Evolutionary conservation across 352 stramenopile species (phyloP).

Genomic region (Globisporangium nunn): DNA sequence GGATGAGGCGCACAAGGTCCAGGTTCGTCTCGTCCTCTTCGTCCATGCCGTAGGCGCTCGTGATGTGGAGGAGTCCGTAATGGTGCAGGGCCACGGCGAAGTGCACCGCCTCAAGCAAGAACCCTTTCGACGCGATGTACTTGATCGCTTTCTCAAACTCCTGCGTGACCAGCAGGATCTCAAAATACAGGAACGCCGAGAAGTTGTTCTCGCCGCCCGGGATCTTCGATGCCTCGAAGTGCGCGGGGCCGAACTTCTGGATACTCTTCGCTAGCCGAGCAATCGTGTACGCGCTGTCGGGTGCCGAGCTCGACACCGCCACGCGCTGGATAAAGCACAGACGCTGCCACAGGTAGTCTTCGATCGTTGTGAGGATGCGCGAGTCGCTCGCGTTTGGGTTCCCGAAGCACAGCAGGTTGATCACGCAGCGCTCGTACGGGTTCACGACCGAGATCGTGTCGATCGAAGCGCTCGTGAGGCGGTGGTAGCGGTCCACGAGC

Average conservation of each 20-base stretch:
- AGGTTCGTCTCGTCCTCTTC: constrained; percentile 60
- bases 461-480: constrained; percentile 61
- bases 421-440: constrained; percentile 69
- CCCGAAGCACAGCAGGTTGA: constrained; percentile 74
- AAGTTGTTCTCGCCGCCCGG: constrained; percentile 28
- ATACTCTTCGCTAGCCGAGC: constrained; percentile 58
- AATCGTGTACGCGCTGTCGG: constrained; percentile 63
- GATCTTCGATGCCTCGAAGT: constrained; percentile 52
- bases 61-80: constrained; percentile 66
- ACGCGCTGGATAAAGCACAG: constrained; percentile 73
- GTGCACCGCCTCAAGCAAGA: constrained; percentile 71
- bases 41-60: constrained; percentile 39
- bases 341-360: constrained; percentile 84
- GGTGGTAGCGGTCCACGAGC: constrained; percentile 62
- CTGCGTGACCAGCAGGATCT: constrained; percentile 73
- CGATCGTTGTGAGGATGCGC: constrained; percentile 71
- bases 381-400: constrained; percentile 73
- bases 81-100: constrained; percentile 78
- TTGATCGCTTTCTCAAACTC: constrained; percentile 79
- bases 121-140: constrained; percentile 72
- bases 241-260: constrained; percentile 60
- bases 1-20: constrained; percentile 68
- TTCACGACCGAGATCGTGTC: constrained; percentile 67
- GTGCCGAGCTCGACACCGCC: constrained; percentile 20
- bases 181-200: constrained; percentile 70